Evolutionary conservation across 139 green algal genomes (phyloP), one percentile per base, ranked within the genome.

Genomic region (Chlamydomonas schloesseri): DNA sequence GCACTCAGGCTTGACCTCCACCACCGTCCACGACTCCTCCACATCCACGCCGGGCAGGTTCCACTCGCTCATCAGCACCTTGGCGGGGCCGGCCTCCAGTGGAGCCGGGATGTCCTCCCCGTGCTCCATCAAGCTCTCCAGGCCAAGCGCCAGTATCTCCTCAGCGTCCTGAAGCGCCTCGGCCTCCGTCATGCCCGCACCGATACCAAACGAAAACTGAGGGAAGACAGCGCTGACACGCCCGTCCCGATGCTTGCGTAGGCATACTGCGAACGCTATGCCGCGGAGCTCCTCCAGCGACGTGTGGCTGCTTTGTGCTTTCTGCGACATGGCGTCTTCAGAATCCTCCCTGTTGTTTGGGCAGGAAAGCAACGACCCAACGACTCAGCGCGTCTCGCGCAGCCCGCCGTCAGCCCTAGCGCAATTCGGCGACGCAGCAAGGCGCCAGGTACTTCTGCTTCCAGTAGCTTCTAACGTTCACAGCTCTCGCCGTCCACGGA

Each of bases 121-220:
- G 10, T 71, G 33, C 55, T 81, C 53, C 9, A 81, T 31, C 53
- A 81, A 31, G 73, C 23, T 23, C 21, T 69, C 55, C 73, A 81
- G 73, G 31, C 73, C 73, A 20, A 50, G 8, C 0, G 55, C 50
- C 46, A 81, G 55, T 11, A 81, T 81, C 15, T 81, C 18, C 55
- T 69, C 55, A 34, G 73, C 73, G 55, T 81, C 73, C 31, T 70
- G 31, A 53, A 69, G 31, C 18, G 73, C 73, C 53, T 81, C 73
- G 21, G 17, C 53, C 73, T 55, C 73, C 29, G 53, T 70, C 53
- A 31, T 65, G 73, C 73, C 73, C 6, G 47, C 31, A 21, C 73
- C 73, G 17, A 81, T 69, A 31, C 73, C 73, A 21, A 81, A 81
- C 1, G 73, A 81, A 33, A 81, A 81, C 55, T 81, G 73, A 24